A percentile compares a stretch with the other conserved stretches of the same genome.
Conservation (phyloP, 208 protist species). For the Trypanosoma vivax region DNA sequence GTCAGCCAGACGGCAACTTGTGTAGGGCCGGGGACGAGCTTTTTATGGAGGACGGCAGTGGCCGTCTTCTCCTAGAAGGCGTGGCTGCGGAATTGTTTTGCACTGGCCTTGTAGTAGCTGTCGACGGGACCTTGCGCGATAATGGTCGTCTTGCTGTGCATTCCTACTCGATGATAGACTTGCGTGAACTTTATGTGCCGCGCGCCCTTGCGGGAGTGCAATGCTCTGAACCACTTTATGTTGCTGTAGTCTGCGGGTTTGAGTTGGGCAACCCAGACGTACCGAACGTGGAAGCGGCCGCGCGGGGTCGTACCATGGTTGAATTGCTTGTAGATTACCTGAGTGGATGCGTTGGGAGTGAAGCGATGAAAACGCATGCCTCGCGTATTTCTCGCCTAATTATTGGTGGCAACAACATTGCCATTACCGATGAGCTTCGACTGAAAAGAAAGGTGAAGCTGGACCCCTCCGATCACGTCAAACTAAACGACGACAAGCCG, state of each 20-base stretch:
- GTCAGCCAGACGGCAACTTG: slow-evolving; percentile 40
- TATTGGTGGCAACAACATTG: slow-evolving; percentile 85
- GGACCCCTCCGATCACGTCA: slow-evolving; percentile 73
- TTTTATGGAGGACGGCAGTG: slow-evolving; percentile 79
- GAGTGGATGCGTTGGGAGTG: slow-evolving; percentile 55
- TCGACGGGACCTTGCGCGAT: slow-evolving; percentile 54
- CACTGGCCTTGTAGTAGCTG: slow-evolving; percentile 71
- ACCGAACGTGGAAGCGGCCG: slow-evolving; percentile 17
- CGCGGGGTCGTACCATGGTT: slow-evolving; percentile 30
- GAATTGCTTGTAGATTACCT: slow-evolving; percentile 80
- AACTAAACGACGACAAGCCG: slow-evolving; percentile 46
- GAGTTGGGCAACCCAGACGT: slow-evolving; percentile 16
- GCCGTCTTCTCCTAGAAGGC: slow-evolving; percentile 52
- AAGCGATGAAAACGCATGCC: slow-evolving; percentile 30
- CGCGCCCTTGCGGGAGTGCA: slow-evolving; percentile 16
- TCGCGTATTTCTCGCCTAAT: slow-evolving; percentile 61
- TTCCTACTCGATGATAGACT: slow-evolving; percentile 45
- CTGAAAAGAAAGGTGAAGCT: slow-evolving; percentile 84
- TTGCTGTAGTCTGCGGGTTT: slow-evolving; percentile 79
- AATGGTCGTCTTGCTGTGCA: slow-evolving; percentile 65
- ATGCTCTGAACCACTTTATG: slow-evolving; percentile 53
- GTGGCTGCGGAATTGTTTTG: slow-evolving; percentile 51
- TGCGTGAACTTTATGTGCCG: slow-evolving; percentile 42
- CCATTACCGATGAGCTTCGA: slow-evolving; percentile 74
- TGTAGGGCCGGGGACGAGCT: slow-evolving; percentile 62